Evolutionary conservation across 2,329 filamentous ascomycete species (phyloP).

Genomic region (Microdochium trichocladiopsis): DNA sequence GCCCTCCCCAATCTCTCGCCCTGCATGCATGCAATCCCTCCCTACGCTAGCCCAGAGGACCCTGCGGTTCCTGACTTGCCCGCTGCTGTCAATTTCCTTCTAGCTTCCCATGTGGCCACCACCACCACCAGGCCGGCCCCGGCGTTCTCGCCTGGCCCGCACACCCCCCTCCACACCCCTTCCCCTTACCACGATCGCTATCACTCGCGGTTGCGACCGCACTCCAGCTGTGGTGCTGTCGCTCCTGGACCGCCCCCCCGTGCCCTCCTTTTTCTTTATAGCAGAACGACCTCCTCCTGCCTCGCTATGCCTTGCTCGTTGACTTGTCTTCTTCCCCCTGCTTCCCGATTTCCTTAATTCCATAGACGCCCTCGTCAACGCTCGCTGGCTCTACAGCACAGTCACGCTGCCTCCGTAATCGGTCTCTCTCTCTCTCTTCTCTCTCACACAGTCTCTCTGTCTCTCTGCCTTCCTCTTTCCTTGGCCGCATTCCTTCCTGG

Average conservation of each 20-base stretch:
- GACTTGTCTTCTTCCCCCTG: not conserved
- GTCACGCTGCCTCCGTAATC: not conserved
- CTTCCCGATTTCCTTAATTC: not conserved
- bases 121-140: not conserved
- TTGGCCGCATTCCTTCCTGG: not conserved
- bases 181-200: not conserved
- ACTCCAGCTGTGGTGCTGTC: not conserved
- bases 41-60: not conserved
- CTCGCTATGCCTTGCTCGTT: not conserved
- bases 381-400: not conserved
- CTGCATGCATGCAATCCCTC: not conserved
- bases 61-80: slow-evolving; percentile 1
- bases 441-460: not conserved
- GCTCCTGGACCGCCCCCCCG: not conserved
- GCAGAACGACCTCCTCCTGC: not conserved
- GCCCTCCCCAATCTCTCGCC: not conserved
- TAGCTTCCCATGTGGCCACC: not conserved
- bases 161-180: not conserved
- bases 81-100: not conserved
- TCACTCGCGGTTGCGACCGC: not conserved
- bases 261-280: not conserved
- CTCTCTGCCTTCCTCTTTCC: not conserved
- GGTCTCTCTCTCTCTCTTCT: not conserved
- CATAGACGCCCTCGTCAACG: not conserved
- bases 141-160: not conserved